Evolutionary conservation across 2,329 filamentous ascomycete genomes (phyloP).

Genomic region (Neocatenulostroma microsporum): DNA sequence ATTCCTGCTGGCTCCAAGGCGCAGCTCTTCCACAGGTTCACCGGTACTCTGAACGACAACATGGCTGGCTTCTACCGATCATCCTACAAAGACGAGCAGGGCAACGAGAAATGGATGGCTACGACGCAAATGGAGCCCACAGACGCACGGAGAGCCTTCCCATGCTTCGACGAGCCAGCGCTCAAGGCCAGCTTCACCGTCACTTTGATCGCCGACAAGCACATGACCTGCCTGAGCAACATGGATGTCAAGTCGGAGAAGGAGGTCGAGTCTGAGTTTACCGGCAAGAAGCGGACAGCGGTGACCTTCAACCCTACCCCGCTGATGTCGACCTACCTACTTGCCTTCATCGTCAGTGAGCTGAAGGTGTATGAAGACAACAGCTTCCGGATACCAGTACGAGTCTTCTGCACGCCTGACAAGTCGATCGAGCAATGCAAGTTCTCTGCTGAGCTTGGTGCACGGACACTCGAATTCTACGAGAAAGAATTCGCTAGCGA

Average conservation of each 20-base stretch:
- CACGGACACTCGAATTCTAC: slow-evolving; percentile 85
- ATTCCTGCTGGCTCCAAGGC: slow-evolving; percentile 70
- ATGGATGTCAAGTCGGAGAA: slow-evolving; percentile 86
- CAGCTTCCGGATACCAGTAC: slow-evolving; percentile 80
- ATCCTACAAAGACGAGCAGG: slow-evolving; percentile 77
- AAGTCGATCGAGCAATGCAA: slow-evolving; percentile 83
- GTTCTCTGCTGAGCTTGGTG: slow-evolving; percentile 84
- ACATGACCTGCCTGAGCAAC: slow-evolving; percentile 87
- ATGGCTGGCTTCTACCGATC: slow-evolving; percentile 98
- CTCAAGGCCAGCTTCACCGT: slow-evolving; percentile 90
- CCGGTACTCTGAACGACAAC: slow-evolving; percentile 76
- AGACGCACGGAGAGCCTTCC: slow-evolving; percentile 85
- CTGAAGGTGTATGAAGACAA: slow-evolving; percentile 91
- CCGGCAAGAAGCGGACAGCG: slow-evolving; percentile 63
- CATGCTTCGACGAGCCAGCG: slow-evolving; percentile 92
- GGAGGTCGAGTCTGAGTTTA: slow-evolving; percentile 58
- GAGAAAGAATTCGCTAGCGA: slow-evolving; percentile 86
- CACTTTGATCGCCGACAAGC: slow-evolving; percentile 82
- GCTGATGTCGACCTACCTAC: slow-evolving; percentile 89
- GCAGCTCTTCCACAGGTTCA: slow-evolving; percentile 68
- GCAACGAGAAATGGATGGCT: slow-evolving; percentile 72
- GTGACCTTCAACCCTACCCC: slow-evolving; percentile 90
- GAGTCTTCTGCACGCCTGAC: slow-evolving; percentile 88
- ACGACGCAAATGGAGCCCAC: slow-evolving; percentile 96
- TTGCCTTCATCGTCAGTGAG: slow-evolving; percentile 90